A percentile compares a stretch with the other conserved stretches of the same genome.
These are phyloP conservation scores for Urochloa ruziziensis DNA, from an alignment of 176 grass and related monocot genomes.

Conservation along the genomic window DNA sequence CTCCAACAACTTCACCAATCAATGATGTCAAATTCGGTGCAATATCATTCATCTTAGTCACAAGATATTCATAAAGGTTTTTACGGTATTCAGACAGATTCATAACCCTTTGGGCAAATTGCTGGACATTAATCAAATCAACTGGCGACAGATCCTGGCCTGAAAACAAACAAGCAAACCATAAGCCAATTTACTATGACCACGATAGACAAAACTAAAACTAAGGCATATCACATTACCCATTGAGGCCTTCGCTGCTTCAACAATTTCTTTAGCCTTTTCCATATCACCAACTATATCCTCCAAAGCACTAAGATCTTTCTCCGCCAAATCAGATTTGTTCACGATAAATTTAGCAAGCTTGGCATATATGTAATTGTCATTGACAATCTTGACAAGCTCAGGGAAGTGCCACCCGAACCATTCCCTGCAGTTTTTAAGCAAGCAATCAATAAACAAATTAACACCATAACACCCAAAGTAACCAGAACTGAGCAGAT, in stretches of 20 bases:
- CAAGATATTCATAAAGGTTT: constrained; percentile 96
- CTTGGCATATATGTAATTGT: constrained; percentile 89
- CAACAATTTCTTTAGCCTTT: constrained; percentile 92
- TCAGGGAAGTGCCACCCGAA: constrained; percentile 89
- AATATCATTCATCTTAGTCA: constrained; percentile 97
- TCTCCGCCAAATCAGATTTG: constrained; percentile 73
- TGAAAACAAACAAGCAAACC: constrained; percentile 32
- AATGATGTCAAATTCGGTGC: constrained; percentile 87
- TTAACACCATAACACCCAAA: neutral
- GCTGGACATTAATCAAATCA: constrained; percentile 90
- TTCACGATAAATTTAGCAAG: constrained; percentile 63
- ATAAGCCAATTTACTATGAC: neutral
- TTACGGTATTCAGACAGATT: constrained; percentile 87
- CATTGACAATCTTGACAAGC: constrained; percentile 77
- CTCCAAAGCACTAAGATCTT: constrained; percentile 54
- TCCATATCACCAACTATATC: constrained; percentile 80
- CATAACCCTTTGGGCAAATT: constrained; percentile 90
- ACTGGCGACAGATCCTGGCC: constrained; percentile 88
- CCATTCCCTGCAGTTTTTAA: constrained; percentile 62
- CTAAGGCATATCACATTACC: constrained; percentile 30
- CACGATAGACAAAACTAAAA: neutral
- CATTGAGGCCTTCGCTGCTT: constrained; percentile 94
- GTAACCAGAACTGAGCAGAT: neutral
- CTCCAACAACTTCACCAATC: constrained; percentile 91
- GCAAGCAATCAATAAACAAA: neutral